Conservation (phyloP, 805 yeast genomes). For the Candida pseudoglaebosa region DNA sequence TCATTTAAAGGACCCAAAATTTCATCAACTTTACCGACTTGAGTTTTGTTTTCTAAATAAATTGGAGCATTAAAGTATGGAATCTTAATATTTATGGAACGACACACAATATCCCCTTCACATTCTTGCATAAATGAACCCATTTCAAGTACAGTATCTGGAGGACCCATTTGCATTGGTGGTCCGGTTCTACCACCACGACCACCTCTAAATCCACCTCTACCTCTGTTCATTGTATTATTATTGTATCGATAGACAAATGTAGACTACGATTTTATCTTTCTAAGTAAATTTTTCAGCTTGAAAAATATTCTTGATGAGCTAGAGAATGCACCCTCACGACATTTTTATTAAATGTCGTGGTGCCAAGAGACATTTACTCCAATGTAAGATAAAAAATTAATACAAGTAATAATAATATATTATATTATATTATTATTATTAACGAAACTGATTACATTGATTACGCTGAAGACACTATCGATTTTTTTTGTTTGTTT, state of each 20-base stretch:
- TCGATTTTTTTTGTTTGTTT: no score
- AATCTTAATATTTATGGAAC: slow-evolving; percentile 87
- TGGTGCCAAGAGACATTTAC: not conserved
- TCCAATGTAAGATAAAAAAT: no score
- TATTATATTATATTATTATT: no score
- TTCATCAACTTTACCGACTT: slow-evolving; percentile 96
- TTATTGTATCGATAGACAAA: slow-evolving; percentile 6
- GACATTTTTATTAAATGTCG: slow-evolving; percentile 6
- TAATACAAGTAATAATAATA: no score
- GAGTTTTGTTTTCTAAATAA: slow-evolving; percentile 91
- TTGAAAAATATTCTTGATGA: slow-evolving; percentile 9
- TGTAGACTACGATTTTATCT: slow-evolving; percentile 1
- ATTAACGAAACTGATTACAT: no score
- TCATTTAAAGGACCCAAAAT: slow-evolving; percentile 96
- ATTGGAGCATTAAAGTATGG: slow-evolving; percentile 99
- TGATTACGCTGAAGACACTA: no score
- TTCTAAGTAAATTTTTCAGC: slow-evolving; percentile 8
- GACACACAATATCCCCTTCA: slow-evolving; percentile 96
- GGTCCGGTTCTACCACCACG: slow-evolving; percentile 72
- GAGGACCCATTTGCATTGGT: slow-evolving; percentile 85
- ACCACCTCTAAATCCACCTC: slow-evolving; percentile 66
- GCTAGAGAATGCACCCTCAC: slow-evolving; percentile 8
- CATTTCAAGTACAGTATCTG: slow-evolving; percentile 92
- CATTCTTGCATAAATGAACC: slow-evolving; percentile 89
- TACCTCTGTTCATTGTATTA: slow-evolving; percentile 60